phyloP scores from a whole-genome alignment of 2,329 filamentous ascomycete genomes.

The Clonostachys sp. region DNA sequence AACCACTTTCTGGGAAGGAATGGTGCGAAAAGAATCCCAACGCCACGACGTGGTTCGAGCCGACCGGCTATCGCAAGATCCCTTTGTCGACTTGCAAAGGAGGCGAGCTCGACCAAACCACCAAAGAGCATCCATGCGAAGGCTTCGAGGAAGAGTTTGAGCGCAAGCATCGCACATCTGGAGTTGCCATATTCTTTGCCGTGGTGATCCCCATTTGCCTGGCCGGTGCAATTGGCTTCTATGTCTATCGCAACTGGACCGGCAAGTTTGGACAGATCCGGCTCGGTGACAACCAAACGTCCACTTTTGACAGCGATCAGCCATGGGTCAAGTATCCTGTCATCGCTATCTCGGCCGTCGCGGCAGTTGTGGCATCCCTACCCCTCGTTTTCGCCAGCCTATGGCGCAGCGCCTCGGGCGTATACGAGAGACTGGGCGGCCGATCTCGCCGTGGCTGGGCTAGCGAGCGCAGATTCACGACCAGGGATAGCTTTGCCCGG shows the following conservation, averaged over 20 bases:
- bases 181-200: constrained; percentile 78
- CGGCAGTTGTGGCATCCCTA: constrained; percentile 54
- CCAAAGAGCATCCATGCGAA: constrained; percentile 55
- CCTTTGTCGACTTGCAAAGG: constrained; percentile 85
- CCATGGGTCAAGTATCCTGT: constrained; percentile 82
- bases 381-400: constrained; percentile 70
- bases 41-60: constrained; percentile 73
- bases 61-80: constrained; percentile 84
- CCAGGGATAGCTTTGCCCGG: constrained; percentile 81
- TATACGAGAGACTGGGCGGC: constrained; percentile 39
- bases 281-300: constrained; percentile 64
- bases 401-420: constrained; percentile 59
- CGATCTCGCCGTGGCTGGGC: constrained; percentile 43
- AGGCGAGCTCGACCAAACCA: constrained; percentile 65
- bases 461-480: constrained; percentile 72
- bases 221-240: constrained; percentile 75
- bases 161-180: constrained; percentile 64
- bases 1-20: constrained; percentile 46
- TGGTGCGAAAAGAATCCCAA: constrained; percentile 60
- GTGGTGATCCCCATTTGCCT: constrained; percentile 70
- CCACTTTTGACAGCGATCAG: constrained; percentile 61
- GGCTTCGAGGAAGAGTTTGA: constrained; percentile 80
- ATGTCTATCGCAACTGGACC: constrained; percentile 78
- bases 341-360: constrained; percentile 61
- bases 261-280: constrained; percentile 90